These are phyloP conservation scores for Scenedesmus sp. DNA, from an alignment of 163 green algal genomes.

Conservation along the genomic window DNA sequence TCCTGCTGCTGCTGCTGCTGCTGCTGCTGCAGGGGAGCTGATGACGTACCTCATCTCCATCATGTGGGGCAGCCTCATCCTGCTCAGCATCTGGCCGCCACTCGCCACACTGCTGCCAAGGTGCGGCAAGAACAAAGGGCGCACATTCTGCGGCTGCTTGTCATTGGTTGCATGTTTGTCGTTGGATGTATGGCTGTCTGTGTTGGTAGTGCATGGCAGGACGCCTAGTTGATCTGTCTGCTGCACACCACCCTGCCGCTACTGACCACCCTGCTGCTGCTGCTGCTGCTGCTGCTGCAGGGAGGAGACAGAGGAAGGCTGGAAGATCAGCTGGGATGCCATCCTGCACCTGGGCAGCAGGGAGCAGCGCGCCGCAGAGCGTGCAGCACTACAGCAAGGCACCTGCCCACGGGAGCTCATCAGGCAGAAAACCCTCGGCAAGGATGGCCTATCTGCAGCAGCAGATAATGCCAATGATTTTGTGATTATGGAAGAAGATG, in stretches of 20 bases:
- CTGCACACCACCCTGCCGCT: no score
- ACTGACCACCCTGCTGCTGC: conserved; percentile 4
- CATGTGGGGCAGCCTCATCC: conserved; percentile 38
- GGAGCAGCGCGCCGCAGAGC: not conserved
- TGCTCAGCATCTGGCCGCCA: conserved; percentile 41
- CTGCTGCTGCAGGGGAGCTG: conserved; percentile 13
- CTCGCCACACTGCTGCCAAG: conserved; percentile 40
- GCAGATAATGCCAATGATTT: not conserved
- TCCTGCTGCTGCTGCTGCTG: not conserved
- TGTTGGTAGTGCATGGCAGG: not conserved
- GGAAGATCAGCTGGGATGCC: conserved; percentile 58
- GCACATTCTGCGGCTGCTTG: not conserved
- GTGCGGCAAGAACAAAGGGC: not conserved
- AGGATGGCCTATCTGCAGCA: not conserved
- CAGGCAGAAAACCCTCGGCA: not conserved
- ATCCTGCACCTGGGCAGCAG: conserved; percentile 19
- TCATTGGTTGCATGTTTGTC: not conserved
- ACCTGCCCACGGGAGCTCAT: not conserved
- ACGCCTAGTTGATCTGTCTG: not conserved
- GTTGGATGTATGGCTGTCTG: not conserved
- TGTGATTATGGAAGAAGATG: not conserved
- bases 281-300: not conserved
- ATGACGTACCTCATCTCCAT: conserved; percentile 11
- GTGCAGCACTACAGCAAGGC: not conserved
- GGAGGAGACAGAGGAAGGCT: conserved; percentile 60